phyloP scores from a whole-genome alignment of 2,329 filamentous ascomycete species.

The Monascus ruber region DNA sequence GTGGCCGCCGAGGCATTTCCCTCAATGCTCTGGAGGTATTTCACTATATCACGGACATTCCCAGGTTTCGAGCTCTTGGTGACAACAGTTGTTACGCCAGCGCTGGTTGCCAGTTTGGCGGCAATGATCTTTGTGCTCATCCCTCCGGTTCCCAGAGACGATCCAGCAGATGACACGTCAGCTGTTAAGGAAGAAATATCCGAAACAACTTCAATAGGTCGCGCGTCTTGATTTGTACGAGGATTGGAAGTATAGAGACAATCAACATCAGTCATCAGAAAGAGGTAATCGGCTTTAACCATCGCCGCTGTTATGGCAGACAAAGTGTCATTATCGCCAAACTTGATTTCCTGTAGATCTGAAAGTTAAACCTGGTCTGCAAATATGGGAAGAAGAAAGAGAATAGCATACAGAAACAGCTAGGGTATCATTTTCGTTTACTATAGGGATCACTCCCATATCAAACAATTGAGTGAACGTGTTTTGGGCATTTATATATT shows the following conservation, averaged over 20 bases:
- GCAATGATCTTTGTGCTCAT: constrained; percentile 98
- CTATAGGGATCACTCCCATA: constrained; percentile 95
- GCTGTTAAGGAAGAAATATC: constrained; percentile 74
- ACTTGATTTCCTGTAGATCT: constrained; percentile 69
- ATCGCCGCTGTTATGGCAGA: constrained; percentile 94
- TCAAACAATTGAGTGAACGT: constrained; percentile 81
- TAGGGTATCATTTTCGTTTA: constrained; percentile 97
- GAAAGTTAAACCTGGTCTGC: neutral
- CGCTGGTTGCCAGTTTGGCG: constrained; percentile 80
- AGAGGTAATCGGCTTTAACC: constrained; percentile 92
- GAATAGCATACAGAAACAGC: constrained; percentile 56
- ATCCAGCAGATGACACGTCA: constrained; percentile 85
- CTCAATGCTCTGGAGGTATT: constrained; percentile 59
- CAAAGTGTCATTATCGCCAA: constrained; percentile 95
- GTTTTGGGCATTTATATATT: constrained; percentile 94
- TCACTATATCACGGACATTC: constrained; percentile 79
- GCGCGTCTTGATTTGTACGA: constrained; percentile 68
- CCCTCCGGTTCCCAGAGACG: constrained; percentile 79
- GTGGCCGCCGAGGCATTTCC: constrained; percentile 14
- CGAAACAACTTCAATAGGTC: constrained; percentile 82
- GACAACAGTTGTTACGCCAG: constrained; percentile 91
- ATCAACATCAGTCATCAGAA: constrained; percentile 98
- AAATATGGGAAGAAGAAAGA: neutral
- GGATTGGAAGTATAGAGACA: constrained; percentile 96
- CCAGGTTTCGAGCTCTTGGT: constrained; percentile 87